Evolutionary conservation across 805 yeast species (phyloP), one percentile per base, ranked within the genome.

Genomic region (Starmerella bombicola): DNA sequence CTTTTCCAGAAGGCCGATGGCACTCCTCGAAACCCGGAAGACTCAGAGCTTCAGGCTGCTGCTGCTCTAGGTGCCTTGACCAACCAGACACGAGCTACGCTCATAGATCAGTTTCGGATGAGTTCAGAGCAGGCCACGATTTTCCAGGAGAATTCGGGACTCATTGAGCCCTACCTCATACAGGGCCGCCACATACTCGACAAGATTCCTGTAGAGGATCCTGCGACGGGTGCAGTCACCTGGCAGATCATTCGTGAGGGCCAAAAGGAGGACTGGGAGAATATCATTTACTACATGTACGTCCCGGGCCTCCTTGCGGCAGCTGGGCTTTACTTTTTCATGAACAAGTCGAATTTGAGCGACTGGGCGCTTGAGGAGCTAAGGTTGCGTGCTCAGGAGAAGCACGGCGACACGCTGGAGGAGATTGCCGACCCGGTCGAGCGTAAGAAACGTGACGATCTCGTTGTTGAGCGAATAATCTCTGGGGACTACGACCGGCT

Each of bases 331-430:
- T 61, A 70, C 44, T 51, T 70, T 35, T 75, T 73, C 62, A 66
- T 71, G 48, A 63, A 67, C 38, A 71, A 69, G 44, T 70, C 69
- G 42, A 68, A 67, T 47, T 62, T 74, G 40, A 64, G 69, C 45
- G 81, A 76, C 53, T 82, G 94, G 94, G 93, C 93, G 30, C 73
- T 74, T 58, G 74, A 80, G 58, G 93, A 82, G 65, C 71, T 82
- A 60, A 68, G 81, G 54, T 69, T 78, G 59, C 78, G 93, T 68
- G 75, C 73, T 28, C 74, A 74, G 66, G 83, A 79, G 58, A 73
- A 73, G 51, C 69, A 68, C 63, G 70, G 69, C 47, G 74, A 67
- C 44, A 30, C 41, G 15, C 26, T 42, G 8, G 40, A 41, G 28
- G 43, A 42, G 15, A 32, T 45, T 33, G 64, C 65, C 29, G 60